These are phyloP conservation scores for Metschnikowia lochheadii DNA, from an alignment of 805 yeast species.

Conservation along the genomic window DNA sequence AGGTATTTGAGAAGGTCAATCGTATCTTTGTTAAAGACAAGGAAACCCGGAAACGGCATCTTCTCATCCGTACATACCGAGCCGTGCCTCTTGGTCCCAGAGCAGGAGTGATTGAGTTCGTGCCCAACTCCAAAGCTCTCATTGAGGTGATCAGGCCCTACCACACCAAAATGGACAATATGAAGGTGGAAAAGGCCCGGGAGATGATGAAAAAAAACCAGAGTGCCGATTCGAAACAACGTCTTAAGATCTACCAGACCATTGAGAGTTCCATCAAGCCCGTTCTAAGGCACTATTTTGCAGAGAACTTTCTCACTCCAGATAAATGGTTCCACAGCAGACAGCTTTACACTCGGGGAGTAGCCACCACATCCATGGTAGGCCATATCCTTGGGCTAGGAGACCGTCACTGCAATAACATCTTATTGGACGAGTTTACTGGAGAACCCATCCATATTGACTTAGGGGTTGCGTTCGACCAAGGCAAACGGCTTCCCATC, in stretches of 20 bases:
- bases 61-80: slow-evolving; percentile 76
- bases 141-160: slow-evolving; percentile 62
- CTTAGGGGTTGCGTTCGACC: slow-evolving; percentile 94
- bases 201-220: slow-evolving; percentile 58
- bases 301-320: slow-evolving; percentile 60
- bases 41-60: slow-evolving; percentile 51
- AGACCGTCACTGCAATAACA: slow-evolving; percentile 90
- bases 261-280: slow-evolving; percentile 58
- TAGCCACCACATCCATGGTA: slow-evolving; percentile 80
- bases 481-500: slow-evolving; percentile 74
- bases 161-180: slow-evolving; percentile 49
- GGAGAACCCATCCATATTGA: slow-evolving; percentile 97
- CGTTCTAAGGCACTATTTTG: slow-evolving; percentile 65
- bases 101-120: slow-evolving; percentile 89
- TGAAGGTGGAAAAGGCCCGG: slow-evolving; percentile 57
- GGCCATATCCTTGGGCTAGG: slow-evolving; percentile 91
- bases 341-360: slow-evolving; percentile 63
- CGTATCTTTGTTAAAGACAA: slow-evolving; percentile 52
- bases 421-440: slow-evolving; percentile 68
- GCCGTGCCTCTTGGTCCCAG: slow-evolving; percentile 87
- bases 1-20: slow-evolving; percentile 87
- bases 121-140: slow-evolving; percentile 67
- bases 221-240: slow-evolving; percentile 36
- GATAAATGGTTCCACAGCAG: slow-evolving; percentile 71
- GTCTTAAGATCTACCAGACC: slow-evolving; percentile 43